phyloP scores from a whole-genome alignment of 495 filamentous ascomycete species.

The Penicillium antarcticum region DNA sequence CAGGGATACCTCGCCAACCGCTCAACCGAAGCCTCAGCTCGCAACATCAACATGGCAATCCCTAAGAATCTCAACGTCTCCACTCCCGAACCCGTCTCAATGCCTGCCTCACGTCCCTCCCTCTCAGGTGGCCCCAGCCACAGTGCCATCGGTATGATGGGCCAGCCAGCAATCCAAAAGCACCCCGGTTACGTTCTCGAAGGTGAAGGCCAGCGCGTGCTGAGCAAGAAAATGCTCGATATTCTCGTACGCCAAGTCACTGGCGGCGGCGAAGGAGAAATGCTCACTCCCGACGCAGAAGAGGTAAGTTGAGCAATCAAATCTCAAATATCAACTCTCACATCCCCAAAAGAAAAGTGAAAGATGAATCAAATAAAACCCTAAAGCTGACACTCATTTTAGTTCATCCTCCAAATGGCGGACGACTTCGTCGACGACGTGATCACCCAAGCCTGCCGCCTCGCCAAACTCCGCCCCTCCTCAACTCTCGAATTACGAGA shows the following conservation, averaged over 20 bases:
- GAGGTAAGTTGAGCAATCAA: constrained; percentile 57
- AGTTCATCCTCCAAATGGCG: constrained; percentile 85
- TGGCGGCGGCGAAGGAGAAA: constrained; percentile 67
- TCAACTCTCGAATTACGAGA: constrained; percentile 88
- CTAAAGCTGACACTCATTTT: constrained; percentile 14
- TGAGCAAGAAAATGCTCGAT: constrained; percentile 95
- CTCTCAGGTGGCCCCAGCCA: constrained; percentile 70
- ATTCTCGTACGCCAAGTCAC: constrained; percentile 92
- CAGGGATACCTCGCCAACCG: constrained; percentile 48
- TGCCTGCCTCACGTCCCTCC: constrained; percentile 72
- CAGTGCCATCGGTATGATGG: constrained; percentile 71
- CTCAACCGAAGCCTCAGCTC: constrained; percentile 42
- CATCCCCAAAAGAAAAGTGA: neutral
- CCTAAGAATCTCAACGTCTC: constrained; percentile 72
- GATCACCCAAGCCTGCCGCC: constrained; percentile 77
- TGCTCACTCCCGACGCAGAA: constrained; percentile 86
- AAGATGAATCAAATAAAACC: neutral
- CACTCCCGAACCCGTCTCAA: constrained; percentile 65
- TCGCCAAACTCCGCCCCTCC: constrained; percentile 88
- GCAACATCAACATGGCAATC: constrained; percentile 66
- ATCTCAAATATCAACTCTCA: too few species aligned
- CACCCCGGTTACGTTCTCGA: constrained; percentile 79
- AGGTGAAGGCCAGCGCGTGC: constrained; percentile 80
- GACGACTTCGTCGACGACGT: constrained; percentile 95
- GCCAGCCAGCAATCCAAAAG: constrained; percentile 80